Evolutionary conservation across 805 yeast genomes (phyloP), one percentile per base, ranked within the genome.

Genomic region (Metschnikowia sp.): DNA sequence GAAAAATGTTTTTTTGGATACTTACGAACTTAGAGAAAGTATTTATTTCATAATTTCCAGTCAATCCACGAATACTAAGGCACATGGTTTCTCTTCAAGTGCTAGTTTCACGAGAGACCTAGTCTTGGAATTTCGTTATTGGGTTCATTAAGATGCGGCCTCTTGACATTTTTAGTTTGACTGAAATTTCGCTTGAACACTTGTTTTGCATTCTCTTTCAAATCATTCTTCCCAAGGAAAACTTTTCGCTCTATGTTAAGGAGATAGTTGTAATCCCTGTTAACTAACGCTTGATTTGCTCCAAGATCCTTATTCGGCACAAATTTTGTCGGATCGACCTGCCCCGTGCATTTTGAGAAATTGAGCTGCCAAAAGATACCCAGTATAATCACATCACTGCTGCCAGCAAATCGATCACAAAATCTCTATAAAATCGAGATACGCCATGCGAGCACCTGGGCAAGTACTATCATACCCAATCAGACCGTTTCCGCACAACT

Each of bases 241-340:
- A 89, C 70, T 2, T 74, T 64, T 38, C 97, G 68, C 41, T 82
- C 83, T 45, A 88, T 56, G 18, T 68, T 70, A 47, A 79, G 70
- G 31, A 91, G 65, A 59, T 87, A 88, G 60, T 88, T 85, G 63
- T 89, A 91, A 62, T 91, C 97, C 51, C 97, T 67, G 59, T 90
- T 89, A 6, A 90, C 78, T 39, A 81, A 79, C 5, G 64, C 55
- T 9, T 66, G 65, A 26, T 68, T 66, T 33, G 59, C 52, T 10
- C 61, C 49, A 8, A 89, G 64, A 2, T 74, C 74, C 4, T 64
- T 63, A 43, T 77, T 72, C 1, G 81, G 57, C 1, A 86, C 67
- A 59, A 81, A 88, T 39, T 69, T 68, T 1, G 88, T 73, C 11
- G 78, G 79, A 58, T 86, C 88, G 32, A 81, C 75, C 15, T 58